Evolutionary conservation across 2,329 filamentous ascomycete genomes (phyloP).

Genomic region (Immersiporthe knoxdaviesiana): DNA sequence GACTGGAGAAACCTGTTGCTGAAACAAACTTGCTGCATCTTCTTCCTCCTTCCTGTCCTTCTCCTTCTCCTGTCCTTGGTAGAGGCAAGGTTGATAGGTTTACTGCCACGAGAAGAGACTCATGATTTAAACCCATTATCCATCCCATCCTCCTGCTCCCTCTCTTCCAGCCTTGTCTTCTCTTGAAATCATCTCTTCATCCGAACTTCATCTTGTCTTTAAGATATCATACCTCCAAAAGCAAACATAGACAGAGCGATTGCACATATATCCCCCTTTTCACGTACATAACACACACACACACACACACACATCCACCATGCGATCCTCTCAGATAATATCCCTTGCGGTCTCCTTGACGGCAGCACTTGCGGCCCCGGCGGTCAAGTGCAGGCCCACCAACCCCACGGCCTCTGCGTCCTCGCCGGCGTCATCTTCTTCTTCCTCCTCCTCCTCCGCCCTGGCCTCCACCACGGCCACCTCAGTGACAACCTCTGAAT

Average conservation of each 20-base stretch:
- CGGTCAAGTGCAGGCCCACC: conserved; percentile 20
- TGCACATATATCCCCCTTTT: neutral
- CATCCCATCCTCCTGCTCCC: neutral
- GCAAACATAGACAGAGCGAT: neutral
- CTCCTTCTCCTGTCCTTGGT: neutral
- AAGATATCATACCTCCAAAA: neutral
- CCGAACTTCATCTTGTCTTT: neutral
- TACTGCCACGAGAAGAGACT: neutral
- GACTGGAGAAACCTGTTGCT: neutral
- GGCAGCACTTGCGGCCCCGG: conserved; percentile 27
- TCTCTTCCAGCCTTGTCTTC: neutral
- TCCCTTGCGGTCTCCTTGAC: conserved; percentile 17
- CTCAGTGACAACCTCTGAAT: neutral
- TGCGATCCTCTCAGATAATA: conserved; percentile 21
- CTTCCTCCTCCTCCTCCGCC: neutral
- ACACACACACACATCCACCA: conserved; percentile 8
- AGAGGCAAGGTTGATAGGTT: neutral
- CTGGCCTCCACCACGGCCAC: neutral
- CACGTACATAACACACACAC: neutral
- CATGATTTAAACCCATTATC: neutral
- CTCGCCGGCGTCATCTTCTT: too few relatives aligned
- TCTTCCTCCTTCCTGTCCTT: neutral
- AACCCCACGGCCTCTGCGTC: conserved; percentile 10
- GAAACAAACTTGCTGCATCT: neutral
- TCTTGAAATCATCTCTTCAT: neutral